Evolutionary conservation across 495 filamentous ascomycete species (phyloP), one percentile per base, ranked within the genome.

Genomic region (Collariella sp.): DNA sequence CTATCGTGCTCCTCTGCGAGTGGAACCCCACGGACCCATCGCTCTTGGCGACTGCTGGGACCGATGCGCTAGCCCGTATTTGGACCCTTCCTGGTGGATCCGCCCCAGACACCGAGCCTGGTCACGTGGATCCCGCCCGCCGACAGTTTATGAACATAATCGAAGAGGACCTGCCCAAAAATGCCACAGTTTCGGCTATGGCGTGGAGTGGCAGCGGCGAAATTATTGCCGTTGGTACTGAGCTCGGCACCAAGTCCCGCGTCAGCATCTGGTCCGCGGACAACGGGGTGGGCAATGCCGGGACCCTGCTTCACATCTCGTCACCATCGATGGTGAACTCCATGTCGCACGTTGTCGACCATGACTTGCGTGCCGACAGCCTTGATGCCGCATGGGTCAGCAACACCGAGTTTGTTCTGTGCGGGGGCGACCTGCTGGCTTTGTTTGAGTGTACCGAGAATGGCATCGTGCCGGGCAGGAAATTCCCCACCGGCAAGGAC

Each of bases 21-120:
- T 94, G 87, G 86, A 87, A 86, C 62, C 88, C 88, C 46, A 71
- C 69, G 54, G 83, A 91, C 75, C 78, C 88, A 55, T 83, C 79
- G 34, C 71, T 87, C 65, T 76, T 94, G 67, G 85, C 83, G 60
- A 82, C 83, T 57, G 83, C 82, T 67, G 86, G 87, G 63, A 78
- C 75, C 63, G 84, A 89, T 67, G 80, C 83, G 67, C 84, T 88
- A 77, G 87, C 86, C 72, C 83, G 82, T 56, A 72, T 93, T 68
- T 91, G 86, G 86, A 86, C 80, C 59, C 64, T 90, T 46, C 77
- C 81, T 58, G 70, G 72, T 76, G 71, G 71, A 59, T 68, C 76
- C 56, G 68, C 71, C 61, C 67, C 71, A 51, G 69, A 74, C 53
- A 62, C 67, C 55, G 69, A 67, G 52, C 62, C 68, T 51, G 62